Conservation (phyloP, 1,284 basidiomycete species). For the Thecaphora thlaspeos region DNA sequence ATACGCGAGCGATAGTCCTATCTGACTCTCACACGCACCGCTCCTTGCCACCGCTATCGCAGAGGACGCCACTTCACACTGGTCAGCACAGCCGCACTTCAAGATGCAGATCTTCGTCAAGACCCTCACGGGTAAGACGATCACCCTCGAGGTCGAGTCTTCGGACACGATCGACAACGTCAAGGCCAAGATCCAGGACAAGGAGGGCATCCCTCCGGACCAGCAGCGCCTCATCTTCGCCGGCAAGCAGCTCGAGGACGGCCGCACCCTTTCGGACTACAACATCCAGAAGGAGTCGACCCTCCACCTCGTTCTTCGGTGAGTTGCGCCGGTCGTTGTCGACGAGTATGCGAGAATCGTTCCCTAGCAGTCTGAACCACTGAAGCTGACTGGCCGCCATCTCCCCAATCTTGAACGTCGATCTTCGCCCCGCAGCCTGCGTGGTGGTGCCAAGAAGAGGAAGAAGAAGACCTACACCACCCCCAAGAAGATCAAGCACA, state of each 20-base stretch:
- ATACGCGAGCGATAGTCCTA: too few relatives aligned
- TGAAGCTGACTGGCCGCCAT: too few relatives aligned
- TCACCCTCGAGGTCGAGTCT: constrained; percentile 60
- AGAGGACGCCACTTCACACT: constrained; percentile 50
- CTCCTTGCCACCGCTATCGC: background rate
- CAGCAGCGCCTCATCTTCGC: constrained; percentile 98
- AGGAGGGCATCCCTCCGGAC: constrained; percentile 80
- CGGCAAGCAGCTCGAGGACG: constrained; percentile 82
- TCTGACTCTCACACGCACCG: constrained; percentile 7
- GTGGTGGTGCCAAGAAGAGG: constrained; percentile 97
- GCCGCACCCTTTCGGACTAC: constrained; percentile 62
- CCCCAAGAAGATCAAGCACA: constrained; percentile 99
- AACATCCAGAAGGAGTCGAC: constrained; percentile 75
- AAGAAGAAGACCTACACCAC: constrained; percentile 99
- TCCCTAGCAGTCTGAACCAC: too few relatives aligned
- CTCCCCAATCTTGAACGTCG: too few relatives aligned
- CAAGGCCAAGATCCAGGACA: constrained; percentile 63
- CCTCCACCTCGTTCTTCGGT: constrained; percentile 53
- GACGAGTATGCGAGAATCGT: background rate
- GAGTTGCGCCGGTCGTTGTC: background rate
- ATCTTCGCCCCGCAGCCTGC: constrained; percentile 64
- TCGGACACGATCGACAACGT: constrained; percentile 58
- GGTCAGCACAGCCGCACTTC: constrained; percentile 47
- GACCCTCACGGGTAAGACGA: constrained; percentile 59
- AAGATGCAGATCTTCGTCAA: constrained; percentile 56